Conservation (phyloP, 352 stramenopile species). For the Phytophthora syringae region DNA sequence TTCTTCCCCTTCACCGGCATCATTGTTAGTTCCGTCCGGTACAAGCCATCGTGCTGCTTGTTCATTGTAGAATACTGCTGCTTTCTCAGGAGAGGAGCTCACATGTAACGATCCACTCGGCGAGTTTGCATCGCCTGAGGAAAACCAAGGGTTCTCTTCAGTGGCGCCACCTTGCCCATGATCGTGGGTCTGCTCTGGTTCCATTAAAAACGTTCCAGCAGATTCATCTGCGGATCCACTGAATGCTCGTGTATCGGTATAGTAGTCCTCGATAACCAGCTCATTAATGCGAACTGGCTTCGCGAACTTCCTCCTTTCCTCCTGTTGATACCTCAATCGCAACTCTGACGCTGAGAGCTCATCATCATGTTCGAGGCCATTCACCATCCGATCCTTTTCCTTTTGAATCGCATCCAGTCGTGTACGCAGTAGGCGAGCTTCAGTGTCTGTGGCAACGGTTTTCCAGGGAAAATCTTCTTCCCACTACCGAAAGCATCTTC, state of each 20-base stretch:
- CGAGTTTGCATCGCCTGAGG: slow-evolving; percentile 23
- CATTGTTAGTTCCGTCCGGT: slow-evolving; percentile 20
- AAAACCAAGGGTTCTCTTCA: slow-evolving; percentile 73
- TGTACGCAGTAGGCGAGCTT: slow-evolving; percentile 80
- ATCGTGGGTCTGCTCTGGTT: slow-evolving; percentile 29
- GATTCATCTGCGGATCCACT: slow-evolving; percentile 23
- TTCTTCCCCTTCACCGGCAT: slow-evolving; percentile 11
- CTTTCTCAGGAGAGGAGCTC: slow-evolving; percentile 52
- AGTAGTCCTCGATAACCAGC: slow-evolving; percentile 89
- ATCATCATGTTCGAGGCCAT: slow-evolving; percentile 47
- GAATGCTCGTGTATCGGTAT: slow-evolving; percentile 44
- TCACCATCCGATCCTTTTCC: slow-evolving; percentile 73
- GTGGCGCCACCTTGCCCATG: not conserved
- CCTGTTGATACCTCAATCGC: slow-evolving; percentile 52
- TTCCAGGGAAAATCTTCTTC: slow-evolving; percentile 70
- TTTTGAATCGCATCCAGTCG: slow-evolving; percentile 79
- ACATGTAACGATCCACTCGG: slow-evolving; percentile 36
- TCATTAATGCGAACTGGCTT: slow-evolving; percentile 77
- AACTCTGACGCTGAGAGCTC: slow-evolving; percentile 66
- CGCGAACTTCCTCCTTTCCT: slow-evolving; percentile 46
- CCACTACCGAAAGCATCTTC: slow-evolving; percentile 77
- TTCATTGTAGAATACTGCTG: slow-evolving; percentile 50
- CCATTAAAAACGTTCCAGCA: slow-evolving; percentile 69
- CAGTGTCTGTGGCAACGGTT: slow-evolving; percentile 75
- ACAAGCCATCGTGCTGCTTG: slow-evolving; percentile 72